Base-by-base conservation (phyloP, 495 filamentous ascomycete species). In the Parathielavia appendiculata region DNA sequence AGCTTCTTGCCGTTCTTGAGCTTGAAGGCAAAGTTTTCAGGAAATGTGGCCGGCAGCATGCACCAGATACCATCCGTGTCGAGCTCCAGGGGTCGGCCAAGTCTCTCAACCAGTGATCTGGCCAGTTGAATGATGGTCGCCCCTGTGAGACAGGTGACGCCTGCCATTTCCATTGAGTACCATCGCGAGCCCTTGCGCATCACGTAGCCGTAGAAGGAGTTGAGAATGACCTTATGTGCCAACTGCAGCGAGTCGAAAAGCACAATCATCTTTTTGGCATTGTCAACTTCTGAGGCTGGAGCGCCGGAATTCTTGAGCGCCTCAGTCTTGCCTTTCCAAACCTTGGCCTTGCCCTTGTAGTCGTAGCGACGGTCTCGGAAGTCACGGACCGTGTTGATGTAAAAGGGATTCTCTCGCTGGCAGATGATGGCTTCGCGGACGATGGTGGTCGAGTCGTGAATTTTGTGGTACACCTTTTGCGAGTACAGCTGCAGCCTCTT, bases 21-120 rank as follows among this genome's bases (percentile, higher is more conserved):
- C 51, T 85, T 91, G 78, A 99, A 99, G 9, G 86, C 82, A 69
- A 97, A 95, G 70, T 99, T 96, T 66, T 99, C 93, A 0, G 93
- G 93, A 66, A 99, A 99, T 0, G 90, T 92, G 4, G 90, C 93
- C 0, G 93, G 93, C 64, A 99, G 80, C 83, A 99, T 99, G 79
- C 93, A 99, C 93, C 93, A 99, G 67, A 99, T 99, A 83, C 93
- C 93, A 67, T 99, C 93, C 4, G 93, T 99, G 73, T 99, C 93
- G n/a, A 99, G 82, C 73, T 99, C 93, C 47, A 99, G 77, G 0
- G 93, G 93, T 41, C 93, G 84, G 19, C 93, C 93, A 19, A 99
- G 87, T 16, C 93, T 82, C 66, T 99, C 93, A 12, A 99, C 92
- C 17, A 99, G 80, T 63, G 95, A 88, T 70, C 92, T 83, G 17